Evolutionary conservation across 1,284 basidiomycete genomes (phyloP), one percentile per base, ranked within the genome.

Genomic region (Melampsora larici-populina): DNA sequence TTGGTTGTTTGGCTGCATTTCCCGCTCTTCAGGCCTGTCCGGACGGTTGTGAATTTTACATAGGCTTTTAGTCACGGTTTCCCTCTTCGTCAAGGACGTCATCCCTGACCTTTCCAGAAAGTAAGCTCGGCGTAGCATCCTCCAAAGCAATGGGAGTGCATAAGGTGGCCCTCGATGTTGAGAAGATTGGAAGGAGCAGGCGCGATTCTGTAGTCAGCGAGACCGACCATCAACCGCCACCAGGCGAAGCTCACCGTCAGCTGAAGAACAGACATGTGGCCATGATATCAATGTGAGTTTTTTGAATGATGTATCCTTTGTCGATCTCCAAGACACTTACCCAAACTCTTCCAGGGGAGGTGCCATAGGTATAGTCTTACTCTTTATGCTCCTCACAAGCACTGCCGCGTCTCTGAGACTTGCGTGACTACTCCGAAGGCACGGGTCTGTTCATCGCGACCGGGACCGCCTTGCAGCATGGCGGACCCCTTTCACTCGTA

Each of bases 211-310:
- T 58, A 13, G 55, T 58, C n/a, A 58, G 18, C 55, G 17, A 58
- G 55, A 58, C 55, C n/a, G 29, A n/a, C 55, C n/a, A 29, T 29
- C 8, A 58, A 58, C n/a, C 55, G 55, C 55, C 55, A 9, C 55
- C 55, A 5, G 18, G 55, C 6, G 55, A 58, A 29, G 68, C 70
- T 24, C 76, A 70, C 33, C 60, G 76, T 51, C 76, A 78, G 62
- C 76, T 78, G 4, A 36, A 78, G 49, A 78, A 78, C 55, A 67
- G 76, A 49, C 76, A 78, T 71, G 76, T 78, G 24, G 76, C 76
- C 31, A 78, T 78, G 76, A 78, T 78, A 5, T 78, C 76, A 11
- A 78, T 78, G 76, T 78, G 13, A 78, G 76, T 66, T 31, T 17
- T 18, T 31, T n/a, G 36, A 13, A 18, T n/a, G 29, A 24, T 58